These are phyloP conservation scores for Penicillium sp. DNA, from an alignment of 2,329 filamentous ascomycete species.

Conservation along the genomic window DNA sequence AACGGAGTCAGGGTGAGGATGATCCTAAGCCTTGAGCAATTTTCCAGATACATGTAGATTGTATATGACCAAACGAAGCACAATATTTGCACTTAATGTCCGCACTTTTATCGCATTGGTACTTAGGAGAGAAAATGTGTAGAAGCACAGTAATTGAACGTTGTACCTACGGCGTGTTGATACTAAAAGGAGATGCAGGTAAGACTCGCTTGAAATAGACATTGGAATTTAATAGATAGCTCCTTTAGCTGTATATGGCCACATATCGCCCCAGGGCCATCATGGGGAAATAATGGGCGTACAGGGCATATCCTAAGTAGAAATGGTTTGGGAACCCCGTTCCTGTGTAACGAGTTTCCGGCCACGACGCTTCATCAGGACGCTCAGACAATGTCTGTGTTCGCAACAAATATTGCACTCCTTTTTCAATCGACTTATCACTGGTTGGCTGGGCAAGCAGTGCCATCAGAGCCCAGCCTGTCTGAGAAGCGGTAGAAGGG, in stretches of 20 bases:
- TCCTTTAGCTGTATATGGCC: not conserved
- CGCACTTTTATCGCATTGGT: no score
- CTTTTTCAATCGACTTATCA: not conserved
- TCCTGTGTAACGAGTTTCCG: not conserved
- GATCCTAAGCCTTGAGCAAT: not conserved
- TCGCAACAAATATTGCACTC: not conserved
- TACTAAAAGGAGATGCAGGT: no score
- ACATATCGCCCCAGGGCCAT: slow-evolving; percentile 1
- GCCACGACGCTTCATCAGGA: not conserved
- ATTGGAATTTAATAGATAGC: no score
- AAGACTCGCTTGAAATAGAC: no score
- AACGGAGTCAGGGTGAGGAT: not conserved
- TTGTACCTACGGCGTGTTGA: no score
- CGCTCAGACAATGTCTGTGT: not conserved
- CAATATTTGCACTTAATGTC: not conserved
- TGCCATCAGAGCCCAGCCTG: slow-evolving; percentile 7
- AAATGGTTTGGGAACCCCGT: slow-evolving; percentile 9
- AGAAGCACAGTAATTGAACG: no score
- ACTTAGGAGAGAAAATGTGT: no score
- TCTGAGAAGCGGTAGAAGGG: slow-evolving; percentile 6
- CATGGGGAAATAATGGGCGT: slow-evolving; percentile 5
- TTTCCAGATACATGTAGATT: not conserved
- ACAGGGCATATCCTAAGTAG: not conserved
- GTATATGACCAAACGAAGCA: not conserved
- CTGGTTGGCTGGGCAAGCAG: not conserved